Evolutionary conservation across 1,284 basidiomycete species (phyloP).

Genomic region (Irpex sp.): DNA sequence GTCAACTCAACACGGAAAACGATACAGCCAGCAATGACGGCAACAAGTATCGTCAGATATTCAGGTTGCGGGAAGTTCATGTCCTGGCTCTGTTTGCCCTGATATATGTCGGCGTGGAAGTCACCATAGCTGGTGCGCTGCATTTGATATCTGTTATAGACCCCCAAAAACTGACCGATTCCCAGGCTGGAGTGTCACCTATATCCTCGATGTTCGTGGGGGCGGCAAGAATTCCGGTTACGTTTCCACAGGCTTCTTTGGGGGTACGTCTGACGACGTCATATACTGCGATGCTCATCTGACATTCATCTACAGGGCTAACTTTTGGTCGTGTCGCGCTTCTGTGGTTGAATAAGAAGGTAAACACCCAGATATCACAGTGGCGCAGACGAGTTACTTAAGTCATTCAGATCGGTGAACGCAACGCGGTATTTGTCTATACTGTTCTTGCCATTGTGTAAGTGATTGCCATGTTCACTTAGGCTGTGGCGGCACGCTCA

Average conservation of each 20-base stretch:
- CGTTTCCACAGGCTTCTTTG: conserved; percentile 49
- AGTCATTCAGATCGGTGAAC: conserved; percentile 35
- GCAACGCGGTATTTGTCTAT: conserved; percentile 37
- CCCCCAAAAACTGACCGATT: background rate
- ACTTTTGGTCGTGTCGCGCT: conserved; percentile 41
- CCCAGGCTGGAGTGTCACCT: conserved; percentile 47
- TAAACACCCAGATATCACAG: conserved; percentile 15
- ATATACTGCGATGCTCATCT: background rate
- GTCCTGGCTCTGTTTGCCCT: conserved; percentile 41
- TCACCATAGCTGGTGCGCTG: conserved; percentile 41
- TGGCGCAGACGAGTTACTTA: background rate
- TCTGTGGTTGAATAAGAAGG: conserved; percentile 47
- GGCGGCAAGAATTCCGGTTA: conserved; percentile 48
- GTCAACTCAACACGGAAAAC: conserved; percentile 22
- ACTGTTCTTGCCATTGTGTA: conserved; percentile 33
- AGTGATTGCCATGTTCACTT: conserved; percentile 8
- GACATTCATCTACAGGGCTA: conserved; percentile 28
- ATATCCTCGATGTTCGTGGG: conserved; percentile 38
- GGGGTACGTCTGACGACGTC: conserved; percentile 28
- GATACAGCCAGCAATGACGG: conserved; percentile 14
- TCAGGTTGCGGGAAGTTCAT: conserved; percentile 34
- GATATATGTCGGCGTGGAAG: conserved; percentile 45
- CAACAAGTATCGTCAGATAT: conserved; percentile 37
- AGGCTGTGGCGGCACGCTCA: no score
- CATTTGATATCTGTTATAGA: background rate